These are phyloP conservation scores for Phyllosticta citrichinensis DNA, from an alignment of 2,329 filamentous ascomycete species.

Conservation along the genomic window DNA sequence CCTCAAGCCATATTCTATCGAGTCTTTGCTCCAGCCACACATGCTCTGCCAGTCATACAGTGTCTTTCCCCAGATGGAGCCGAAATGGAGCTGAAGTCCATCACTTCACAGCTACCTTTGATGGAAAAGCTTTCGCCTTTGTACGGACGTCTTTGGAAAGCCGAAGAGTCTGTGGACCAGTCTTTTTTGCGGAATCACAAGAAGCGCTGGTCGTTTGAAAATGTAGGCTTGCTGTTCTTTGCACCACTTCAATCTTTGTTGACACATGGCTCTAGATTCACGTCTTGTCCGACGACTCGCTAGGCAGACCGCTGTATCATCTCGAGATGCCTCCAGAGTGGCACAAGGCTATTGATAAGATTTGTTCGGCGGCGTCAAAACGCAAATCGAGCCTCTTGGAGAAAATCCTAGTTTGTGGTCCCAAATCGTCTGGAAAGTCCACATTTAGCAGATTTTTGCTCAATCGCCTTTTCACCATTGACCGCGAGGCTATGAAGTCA, in stretches of 20 bases:
- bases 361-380: constrained; percentile 21
- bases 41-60: constrained; percentile 56
- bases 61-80: constrained; percentile 27
- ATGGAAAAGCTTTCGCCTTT: constrained; percentile 55
- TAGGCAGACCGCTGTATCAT: constrained; percentile 5
- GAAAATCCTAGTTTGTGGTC: constrained; percentile 54
- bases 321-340: constrained; percentile 4
- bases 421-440: constrained; percentile 66
- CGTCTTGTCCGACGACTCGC: constrained; percentile 5
- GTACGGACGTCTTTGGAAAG: constrained; percentile 58
- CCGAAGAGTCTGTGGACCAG: constrained; percentile 19
- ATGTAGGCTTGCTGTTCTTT: not conserved
- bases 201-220: constrained; percentile 5
- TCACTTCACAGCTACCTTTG: constrained; percentile 37
- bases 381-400: constrained; percentile 16
- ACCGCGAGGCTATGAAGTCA: constrained; percentile 10
- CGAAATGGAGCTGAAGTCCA: constrained; percentile 46
- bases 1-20: constrained; percentile 35
- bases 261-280: constrained; percentile 4
- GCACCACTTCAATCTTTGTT: not conserved
- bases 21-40: constrained; percentile 57
- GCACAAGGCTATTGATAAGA: constrained; percentile 13
- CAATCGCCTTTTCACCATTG: constrained; percentile 54
- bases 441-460: constrained; percentile 58
- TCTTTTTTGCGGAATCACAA: constrained; percentile 2